These are phyloP conservation scores for Microcos paniculata DNA, from an alignment of 345 rosid genomes.

Conservation along the genomic window DNA sequence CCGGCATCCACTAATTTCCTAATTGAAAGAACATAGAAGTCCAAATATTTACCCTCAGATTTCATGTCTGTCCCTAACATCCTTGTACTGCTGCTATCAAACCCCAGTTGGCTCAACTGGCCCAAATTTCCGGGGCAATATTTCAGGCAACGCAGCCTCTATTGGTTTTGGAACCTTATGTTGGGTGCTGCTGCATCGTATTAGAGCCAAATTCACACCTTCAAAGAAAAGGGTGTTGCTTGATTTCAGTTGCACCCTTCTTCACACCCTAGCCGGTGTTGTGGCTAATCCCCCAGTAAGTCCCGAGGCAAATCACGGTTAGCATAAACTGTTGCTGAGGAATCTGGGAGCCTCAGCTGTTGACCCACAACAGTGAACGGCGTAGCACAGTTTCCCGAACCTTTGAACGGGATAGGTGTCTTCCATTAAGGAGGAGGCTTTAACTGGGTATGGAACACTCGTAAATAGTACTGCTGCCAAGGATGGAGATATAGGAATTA, in stretches of 20 bases:
- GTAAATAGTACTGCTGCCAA: too few species aligned
- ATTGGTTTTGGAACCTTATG: slow-evolving; percentile 88
- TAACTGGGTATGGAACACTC: too few species aligned
- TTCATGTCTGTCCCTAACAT: slow-evolving; percentile 61
- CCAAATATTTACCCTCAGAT: slow-evolving; percentile 87
- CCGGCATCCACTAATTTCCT: slow-evolving; percentile 15
- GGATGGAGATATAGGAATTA: too few species aligned
- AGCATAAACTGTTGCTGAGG: slow-evolving; percentile 81
- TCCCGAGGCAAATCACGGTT: slow-evolving; percentile 84
- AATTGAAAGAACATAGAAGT: slow-evolving; percentile 91
- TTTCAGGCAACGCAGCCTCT: slow-evolving; percentile 54
- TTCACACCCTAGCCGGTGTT: slow-evolving; percentile 87
- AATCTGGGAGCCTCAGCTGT: slow-evolving; percentile 83
- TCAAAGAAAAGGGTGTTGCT: slow-evolving; percentile 95
- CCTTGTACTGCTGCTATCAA: slow-evolving; percentile 69
- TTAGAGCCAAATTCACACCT: slow-evolving; percentile 97
- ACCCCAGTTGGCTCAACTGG: slow-evolving; percentile 62
- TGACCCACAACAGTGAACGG: slow-evolving; percentile 92
- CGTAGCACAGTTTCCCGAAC: slow-evolving; percentile 92
- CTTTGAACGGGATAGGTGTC: slow-evolving; percentile 92
- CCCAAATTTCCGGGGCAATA: slow-evolving; percentile 46
- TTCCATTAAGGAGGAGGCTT: too few species aligned
- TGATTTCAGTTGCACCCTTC: slow-evolving; percentile 97
- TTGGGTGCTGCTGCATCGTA: slow-evolving; percentile 92
- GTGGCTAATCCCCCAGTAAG: slow-evolving; percentile 88